These are phyloP conservation scores for Corrigiola litoralis DNA, from an alignment of 179 eudicot species.

Conservation along the genomic window DNA sequence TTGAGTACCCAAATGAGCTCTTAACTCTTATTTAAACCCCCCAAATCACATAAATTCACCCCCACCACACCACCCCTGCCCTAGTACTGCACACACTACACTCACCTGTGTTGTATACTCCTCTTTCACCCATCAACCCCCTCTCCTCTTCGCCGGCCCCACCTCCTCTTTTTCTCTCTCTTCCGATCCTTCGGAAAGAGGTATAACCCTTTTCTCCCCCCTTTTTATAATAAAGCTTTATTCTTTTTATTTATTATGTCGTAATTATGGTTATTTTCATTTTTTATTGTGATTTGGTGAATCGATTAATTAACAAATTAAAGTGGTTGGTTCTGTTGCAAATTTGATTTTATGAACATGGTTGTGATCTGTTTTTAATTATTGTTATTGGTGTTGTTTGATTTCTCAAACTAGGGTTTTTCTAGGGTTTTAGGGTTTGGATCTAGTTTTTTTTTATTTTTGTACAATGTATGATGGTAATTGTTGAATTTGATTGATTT, in stretches of 20 bases:
- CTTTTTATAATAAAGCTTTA: too few relatives aligned
- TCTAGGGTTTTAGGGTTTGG: slow-evolving; percentile 19
- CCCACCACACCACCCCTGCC: too few relatives aligned
- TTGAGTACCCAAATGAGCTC: too few relatives aligned
- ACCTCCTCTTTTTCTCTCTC: background rate
- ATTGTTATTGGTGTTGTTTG: background rate
- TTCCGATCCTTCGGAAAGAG: slow-evolving; percentile 8
- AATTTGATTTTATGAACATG: background rate
- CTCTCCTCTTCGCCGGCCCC: background rate
- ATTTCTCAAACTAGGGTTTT: background rate
- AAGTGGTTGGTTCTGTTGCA: too few relatives aligned
- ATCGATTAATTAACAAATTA: too few relatives aligned
- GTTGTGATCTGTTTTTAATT: background rate
- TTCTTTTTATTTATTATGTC: background rate
- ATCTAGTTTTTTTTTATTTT: slow-evolving; percentile 17
- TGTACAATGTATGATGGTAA: too few relatives aligned
- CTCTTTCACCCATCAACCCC: too few relatives aligned
- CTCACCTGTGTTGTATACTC: too few relatives aligned
- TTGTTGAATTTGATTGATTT: background rate
- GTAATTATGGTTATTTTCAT: background rate
- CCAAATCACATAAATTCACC: too few relatives aligned
- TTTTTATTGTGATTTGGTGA: background rate
- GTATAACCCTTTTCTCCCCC: background rate
- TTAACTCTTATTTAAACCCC: too few relatives aligned
- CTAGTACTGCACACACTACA: too few relatives aligned